Evolutionary conservation across 2,329 filamentous ascomycete species (phyloP).

Genomic region (Graphium sp.): DNA sequence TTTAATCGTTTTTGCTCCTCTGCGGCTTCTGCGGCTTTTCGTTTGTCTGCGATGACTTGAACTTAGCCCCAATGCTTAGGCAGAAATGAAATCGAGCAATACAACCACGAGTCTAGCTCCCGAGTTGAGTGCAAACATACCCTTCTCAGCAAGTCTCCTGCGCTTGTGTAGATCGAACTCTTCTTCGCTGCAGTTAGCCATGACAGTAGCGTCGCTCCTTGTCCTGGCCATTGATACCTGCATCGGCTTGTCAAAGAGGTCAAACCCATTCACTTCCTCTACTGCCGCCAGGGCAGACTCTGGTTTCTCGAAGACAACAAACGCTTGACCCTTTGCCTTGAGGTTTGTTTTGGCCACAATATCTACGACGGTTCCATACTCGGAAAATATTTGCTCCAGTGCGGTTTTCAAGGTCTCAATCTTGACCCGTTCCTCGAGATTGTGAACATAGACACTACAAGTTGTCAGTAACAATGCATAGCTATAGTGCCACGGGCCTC

Average conservation of each 20-base stretch:
- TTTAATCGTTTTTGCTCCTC: slow-evolving; percentile 67
- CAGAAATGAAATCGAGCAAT: too few species aligned
- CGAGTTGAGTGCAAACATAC: slow-evolving; percentile 34
- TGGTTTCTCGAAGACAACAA: slow-evolving; percentile 75
- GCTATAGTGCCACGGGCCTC: too few species aligned
- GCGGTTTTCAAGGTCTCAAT: slow-evolving; percentile 58
- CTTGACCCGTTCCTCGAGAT: slow-evolving; percentile 87
- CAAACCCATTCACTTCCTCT: slow-evolving; percentile 82
- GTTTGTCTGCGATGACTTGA: slow-evolving; percentile 1
- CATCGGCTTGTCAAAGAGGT: slow-evolving; percentile 86
- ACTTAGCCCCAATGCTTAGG: not conserved
- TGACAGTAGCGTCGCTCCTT: slow-evolving; percentile 74
- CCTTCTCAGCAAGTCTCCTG: slow-evolving; percentile 73
- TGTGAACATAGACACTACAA: slow-evolving; percentile 56
- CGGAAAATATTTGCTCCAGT: slow-evolving; percentile 63
- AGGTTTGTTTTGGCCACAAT: slow-evolving; percentile 80
- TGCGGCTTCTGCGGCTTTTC: slow-evolving; percentile 52
- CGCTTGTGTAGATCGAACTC: slow-evolving; percentile 79
- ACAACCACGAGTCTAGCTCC: too few species aligned
- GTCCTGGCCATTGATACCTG: slow-evolving; percentile 66
- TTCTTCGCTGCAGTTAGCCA: slow-evolving; percentile 54
- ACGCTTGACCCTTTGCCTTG: slow-evolving; percentile 88
- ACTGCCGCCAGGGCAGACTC: slow-evolving; percentile 68
- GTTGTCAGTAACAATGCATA: too few species aligned
- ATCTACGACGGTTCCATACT: slow-evolving; percentile 76